Conservation (phyloP, 129 eudicot species). For the Centrapalus pauciflorus region DNA sequence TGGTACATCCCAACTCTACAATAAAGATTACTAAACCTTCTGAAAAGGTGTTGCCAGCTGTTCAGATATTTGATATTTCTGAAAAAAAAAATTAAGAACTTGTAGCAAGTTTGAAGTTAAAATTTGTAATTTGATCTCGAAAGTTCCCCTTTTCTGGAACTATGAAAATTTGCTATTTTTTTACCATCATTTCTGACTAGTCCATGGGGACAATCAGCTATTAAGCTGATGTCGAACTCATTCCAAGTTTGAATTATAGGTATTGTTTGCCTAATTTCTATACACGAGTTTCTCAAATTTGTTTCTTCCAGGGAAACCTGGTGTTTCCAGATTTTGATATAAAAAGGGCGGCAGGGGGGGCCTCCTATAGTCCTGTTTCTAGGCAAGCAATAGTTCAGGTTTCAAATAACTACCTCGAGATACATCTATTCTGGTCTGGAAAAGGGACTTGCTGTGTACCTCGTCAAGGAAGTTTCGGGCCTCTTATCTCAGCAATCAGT, state of each 20-base stretch:
- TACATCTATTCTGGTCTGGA: constrained; percentile 93
- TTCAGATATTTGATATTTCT: neutral
- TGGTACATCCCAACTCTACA: too few relatives aligned
- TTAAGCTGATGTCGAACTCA: neutral
- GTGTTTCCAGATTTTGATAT: constrained; percentile 65
- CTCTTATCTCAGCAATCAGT: constrained; percentile 79
- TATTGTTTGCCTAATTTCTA: neutral
- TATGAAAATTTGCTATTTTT: neutral
- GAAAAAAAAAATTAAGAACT: neutral
- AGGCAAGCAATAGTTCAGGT: constrained; percentile 39
- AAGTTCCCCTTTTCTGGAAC: neutral
- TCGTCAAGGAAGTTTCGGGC: constrained; percentile 69
- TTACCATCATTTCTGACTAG: too few relatives aligned
- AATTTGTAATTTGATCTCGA: neutral
- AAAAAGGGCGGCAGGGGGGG: constrained; percentile 52
- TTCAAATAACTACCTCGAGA: constrained; percentile 62
- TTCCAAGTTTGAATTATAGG: neutral
- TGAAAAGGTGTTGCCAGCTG: too few relatives aligned
- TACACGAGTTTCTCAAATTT: neutral
- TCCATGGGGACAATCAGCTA: too few relatives aligned
- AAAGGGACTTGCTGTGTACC: constrained; percentile 95
- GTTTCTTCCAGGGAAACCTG: constrained; percentile 46
- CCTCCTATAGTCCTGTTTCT: constrained; percentile 50
- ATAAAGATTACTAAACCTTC: too few relatives aligned
- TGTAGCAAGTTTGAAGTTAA: neutral